Conservation (phyloP, 176 grass and related monocot species). For the Cenchrus purpureus region DNA sequence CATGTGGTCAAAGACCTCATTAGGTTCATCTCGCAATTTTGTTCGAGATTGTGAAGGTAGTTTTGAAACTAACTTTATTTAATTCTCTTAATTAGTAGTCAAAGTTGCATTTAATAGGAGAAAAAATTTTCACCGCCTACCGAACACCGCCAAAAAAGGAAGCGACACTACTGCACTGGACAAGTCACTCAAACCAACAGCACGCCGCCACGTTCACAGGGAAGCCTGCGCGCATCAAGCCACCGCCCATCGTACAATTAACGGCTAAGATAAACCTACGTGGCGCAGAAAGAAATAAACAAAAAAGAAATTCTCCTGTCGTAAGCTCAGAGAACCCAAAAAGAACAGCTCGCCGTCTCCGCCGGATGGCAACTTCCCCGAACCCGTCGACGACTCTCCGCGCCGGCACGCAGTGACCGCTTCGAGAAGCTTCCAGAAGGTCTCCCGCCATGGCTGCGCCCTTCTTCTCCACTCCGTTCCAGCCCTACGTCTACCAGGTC, state of each 20-base stretch:
- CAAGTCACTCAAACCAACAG: constrained; percentile 19
- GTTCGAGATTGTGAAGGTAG: too few relatives aligned
- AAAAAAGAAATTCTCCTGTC: neutral
- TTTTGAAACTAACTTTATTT: too few relatives aligned
- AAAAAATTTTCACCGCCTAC: too few relatives aligned
- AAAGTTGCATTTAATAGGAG: too few relatives aligned
- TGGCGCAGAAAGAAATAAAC: neutral
- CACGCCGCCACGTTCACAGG: constrained; percentile 3
- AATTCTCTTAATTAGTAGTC: too few relatives aligned
- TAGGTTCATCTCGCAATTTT: too few relatives aligned
- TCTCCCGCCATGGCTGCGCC: constrained; percentile 81
- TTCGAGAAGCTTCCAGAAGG: constrained; percentile 55
- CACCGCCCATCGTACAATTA: neutral
- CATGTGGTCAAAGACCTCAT: too few relatives aligned
- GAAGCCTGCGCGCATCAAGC: neutral
- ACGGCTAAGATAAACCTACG: constrained; percentile 15
- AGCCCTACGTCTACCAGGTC: constrained; percentile 98
- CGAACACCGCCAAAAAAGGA: too few relatives aligned
- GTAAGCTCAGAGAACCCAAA: neutral
- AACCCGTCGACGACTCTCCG: constrained; percentile 33
- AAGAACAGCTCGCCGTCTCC: constrained; percentile 23
- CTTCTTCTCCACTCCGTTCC: constrained; percentile 86
- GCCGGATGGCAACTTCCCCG: constrained; percentile 33
- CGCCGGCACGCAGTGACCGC: constrained; percentile 39
- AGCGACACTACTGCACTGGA: neutral